Conservation (phyloP, 2,329 filamentous ascomycete genomes). For the Botrytis sinoallii region DNA sequence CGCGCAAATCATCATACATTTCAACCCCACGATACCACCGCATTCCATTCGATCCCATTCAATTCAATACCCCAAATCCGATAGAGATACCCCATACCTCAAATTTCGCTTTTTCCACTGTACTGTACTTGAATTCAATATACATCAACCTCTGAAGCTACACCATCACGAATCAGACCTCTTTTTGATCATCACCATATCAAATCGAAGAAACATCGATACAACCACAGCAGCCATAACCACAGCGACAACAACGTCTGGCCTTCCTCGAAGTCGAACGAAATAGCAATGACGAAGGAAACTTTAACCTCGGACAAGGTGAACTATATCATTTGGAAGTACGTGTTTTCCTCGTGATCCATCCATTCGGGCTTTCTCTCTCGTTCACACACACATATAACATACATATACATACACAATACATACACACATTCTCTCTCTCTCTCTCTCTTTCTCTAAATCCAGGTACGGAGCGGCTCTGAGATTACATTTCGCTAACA, state of each 20-base stretch:
- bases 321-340: conserved; percentile 72
- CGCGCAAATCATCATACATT: conserved; percentile 4
- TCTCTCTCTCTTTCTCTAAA: not conserved
- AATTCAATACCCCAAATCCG: not conserved
- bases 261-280: not conserved
- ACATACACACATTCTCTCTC: not conserved
- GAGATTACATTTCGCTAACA: conserved; percentile 33
- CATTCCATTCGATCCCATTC: not conserved
- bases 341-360: conserved; percentile 42
- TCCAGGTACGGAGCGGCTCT: conserved; percentile 27
- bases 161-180: conserved; percentile 1
- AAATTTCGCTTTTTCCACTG: not conserved
- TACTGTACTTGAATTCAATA: not conserved
- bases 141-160: not conserved
- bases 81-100: conserved; percentile 1
- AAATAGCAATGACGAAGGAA: conserved; percentile 37
- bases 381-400: not conserved
- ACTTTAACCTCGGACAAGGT: conserved; percentile 61
- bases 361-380: conserved; percentile 21
- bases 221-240: not conserved
- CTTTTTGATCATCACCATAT: not conserved
- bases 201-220: not conserved
- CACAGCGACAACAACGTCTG: not conserved
- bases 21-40: not conserved
- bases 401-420: not conserved